Base-by-base conservation (phyloP, 164 flowering plant genomes). In the Protea cynaroides region DNA sequence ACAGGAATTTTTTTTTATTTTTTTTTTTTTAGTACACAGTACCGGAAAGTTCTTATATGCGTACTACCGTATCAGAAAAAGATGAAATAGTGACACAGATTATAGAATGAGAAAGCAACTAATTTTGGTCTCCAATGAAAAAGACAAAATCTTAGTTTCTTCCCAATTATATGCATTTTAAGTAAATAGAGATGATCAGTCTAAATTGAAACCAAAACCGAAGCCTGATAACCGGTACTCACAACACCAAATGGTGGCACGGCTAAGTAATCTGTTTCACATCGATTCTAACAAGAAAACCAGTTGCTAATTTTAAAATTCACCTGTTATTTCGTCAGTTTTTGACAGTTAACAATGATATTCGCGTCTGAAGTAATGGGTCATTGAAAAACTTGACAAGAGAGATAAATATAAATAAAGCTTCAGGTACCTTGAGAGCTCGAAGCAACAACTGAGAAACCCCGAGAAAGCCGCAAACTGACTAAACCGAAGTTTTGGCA, bases 391-490 rank as follows among this genome's bases (percentile, higher is more conserved):
- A 67, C 63, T 29, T 58, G 44, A 37, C 52, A 1, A 54, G 13
- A 38, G 53, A 29, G 22, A 15, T 8, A 44, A 59, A 55, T 34
- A 24, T n/a, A 43, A 25, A 52, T 19, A 6, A 9, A 49, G 17
- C n/a, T 21, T 23, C 18, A 38, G 36, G 14, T 53, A 71, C 80
- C 82, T 64, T 43, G 66, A 61, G 80, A 61, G 68, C 34, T 58
- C 0, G 72, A 75, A 44, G 78, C 77, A 22, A 58, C 60, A 21
- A 70, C 69, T 23, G 74, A 55, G 71, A 79, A 59, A 8, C 44
- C 59, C 10, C 79, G 71, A 13, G 51, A n/a, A 37, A 62, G 51
- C 25, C 23, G 58, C 60, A 57, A 65, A 40, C 29, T n/a, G 59
- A 65, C 54, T 49, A 54, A 38, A 8, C 56, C 18, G 74, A 44